phyloP scores from a whole-genome alignment of 1,284 basidiomycete genomes.

The Heimioporus retisporus region DNA sequence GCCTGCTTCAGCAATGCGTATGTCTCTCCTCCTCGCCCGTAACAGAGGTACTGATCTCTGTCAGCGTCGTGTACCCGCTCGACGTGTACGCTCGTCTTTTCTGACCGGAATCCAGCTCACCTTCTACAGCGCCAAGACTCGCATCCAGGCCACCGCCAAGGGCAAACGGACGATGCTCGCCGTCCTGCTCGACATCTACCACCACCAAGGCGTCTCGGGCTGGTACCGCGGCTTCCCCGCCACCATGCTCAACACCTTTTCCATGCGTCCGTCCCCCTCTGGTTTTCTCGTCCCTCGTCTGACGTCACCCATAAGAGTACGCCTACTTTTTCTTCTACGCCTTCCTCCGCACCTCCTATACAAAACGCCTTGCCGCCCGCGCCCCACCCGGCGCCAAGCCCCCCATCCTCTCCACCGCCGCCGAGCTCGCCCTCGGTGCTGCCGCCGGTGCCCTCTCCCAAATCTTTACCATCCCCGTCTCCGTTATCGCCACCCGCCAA shows the following conservation, averaged over 20 bases:
- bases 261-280: slow-evolving; percentile 78
- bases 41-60: slow-evolving; percentile 22
- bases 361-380: slow-evolving; percentile 70
- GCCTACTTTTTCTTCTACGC: slow-evolving; percentile 99
- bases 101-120: no score
- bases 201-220: slow-evolving; percentile 83
- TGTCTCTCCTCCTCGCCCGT: slow-evolving; percentile 49
- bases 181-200: slow-evolving; percentile 77
- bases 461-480: slow-evolving; percentile 98
- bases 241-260: slow-evolving; percentile 99
- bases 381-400: slow-evolving; percentile 67
- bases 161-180: slow-evolving; percentile 70
- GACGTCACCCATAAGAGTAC: no score
- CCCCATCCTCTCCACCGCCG: slow-evolving; percentile 77
- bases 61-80: slow-evolving; percentile 93
- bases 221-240: slow-evolving; percentile 96
- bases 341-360: slow-evolving; percentile 87
- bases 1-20: slow-evolving; percentile 95
- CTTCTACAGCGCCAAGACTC: slow-evolving; percentile 86
- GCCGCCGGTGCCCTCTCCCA: slow-evolving; percentile 95
- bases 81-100: slow-evolving; percentile 80
- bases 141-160: slow-evolving; percentile 84
- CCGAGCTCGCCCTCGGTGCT: slow-evolving; percentile 92
- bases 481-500: slow-evolving; percentile 98
- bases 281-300: no score